Percentiles rank a stretch among this genome's conserved stretches.
Evolutionary conservation across 2,329 filamentous ascomycete genomes (phyloP).

Genomic region (Aphanocladium album): DNA sequence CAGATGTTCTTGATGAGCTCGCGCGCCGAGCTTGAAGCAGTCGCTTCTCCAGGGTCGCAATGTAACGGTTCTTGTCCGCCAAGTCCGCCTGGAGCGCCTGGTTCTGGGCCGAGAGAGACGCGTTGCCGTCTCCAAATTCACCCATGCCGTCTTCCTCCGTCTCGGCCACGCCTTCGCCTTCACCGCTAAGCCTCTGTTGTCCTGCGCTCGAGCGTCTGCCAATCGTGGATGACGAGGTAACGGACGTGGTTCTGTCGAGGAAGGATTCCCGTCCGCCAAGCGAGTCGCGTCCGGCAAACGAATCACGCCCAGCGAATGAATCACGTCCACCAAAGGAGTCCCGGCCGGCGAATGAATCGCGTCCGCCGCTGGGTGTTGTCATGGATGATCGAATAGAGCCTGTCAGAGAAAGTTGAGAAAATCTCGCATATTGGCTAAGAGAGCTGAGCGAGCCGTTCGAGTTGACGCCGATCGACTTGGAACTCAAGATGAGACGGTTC

Average conservation of each 20-base stretch:
- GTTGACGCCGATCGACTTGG: constrained; percentile 93
- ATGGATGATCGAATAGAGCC: constrained; percentile 65
- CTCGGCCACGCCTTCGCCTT: constrained; percentile 34
- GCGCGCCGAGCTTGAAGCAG: constrained; percentile 84
- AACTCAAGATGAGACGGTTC: constrained; percentile 90
- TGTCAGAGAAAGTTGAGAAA: constrained; percentile 52
- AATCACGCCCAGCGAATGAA: not conserved
- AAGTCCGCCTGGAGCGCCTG: constrained; percentile 91
- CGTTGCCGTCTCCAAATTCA: constrained; percentile 81
- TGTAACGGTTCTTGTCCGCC: constrained; percentile 95
- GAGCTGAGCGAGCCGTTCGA: constrained; percentile 65
- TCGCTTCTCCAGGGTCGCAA: constrained; percentile 86
- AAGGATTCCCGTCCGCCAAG: constrained; percentile 34
- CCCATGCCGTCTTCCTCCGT: constrained; percentile 66
- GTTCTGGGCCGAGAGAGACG: constrained; percentile 78
- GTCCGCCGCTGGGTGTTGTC: constrained; percentile 51
- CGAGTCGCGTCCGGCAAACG: not conserved
- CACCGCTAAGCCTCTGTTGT: constrained; percentile 41
- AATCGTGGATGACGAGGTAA: constrained; percentile 60
- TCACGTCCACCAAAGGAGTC: not conserved
- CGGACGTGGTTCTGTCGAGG: constrained; percentile 61
- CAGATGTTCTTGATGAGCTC: constrained; percentile 81
- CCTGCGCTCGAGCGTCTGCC: constrained; percentile 45
- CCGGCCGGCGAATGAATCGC: constrained; percentile 6
- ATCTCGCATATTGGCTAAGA: constrained; percentile 56